Evolutionary conservation across 495 filamentous ascomycete genomes (phyloP), one percentile per base, ranked within the genome.

Genomic region (Rhizodiscina lignyota): DNA sequence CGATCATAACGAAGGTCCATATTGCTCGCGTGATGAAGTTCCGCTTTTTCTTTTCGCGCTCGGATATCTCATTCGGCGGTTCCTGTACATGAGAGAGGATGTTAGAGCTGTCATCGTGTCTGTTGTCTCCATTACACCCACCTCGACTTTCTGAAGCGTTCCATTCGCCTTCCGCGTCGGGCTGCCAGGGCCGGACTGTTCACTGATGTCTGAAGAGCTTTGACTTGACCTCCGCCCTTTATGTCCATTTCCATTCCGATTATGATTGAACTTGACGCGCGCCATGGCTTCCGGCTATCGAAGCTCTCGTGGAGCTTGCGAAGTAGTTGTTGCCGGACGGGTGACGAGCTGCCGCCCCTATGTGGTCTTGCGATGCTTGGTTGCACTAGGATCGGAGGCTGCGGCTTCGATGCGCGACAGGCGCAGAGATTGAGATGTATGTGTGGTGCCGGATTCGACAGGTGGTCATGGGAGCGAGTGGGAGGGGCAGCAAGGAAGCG

Each of bases 1-100:
- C 81, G 48, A 99, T 93, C 91, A 99, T 99, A 45, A 94, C 74
- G 32, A 99, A 76, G 17, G 80, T 94, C 91, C 91, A 99, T 70
- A 96, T 83, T 23, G 89, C 84, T 38, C 91, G 79, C 6, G 85
- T 94, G 47, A 94, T 83, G 68, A 99, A 94, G 49, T 85, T 92
- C 58, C 83, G 77, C 58, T 92, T 93, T 61, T 99, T 99, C 74
- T 94, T 96, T 52, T 94, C 84, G 56, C 87, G 93, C 17, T 94
- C 91, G 51, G 83, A 73, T 26, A 60, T 34, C 11, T 12, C 26
- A 39, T 13, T 43, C 39, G 21, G 30, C n/a, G 35, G 26, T 18
- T 8, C 10, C 35, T 37, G 18, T 29, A 30, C n/a, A 21, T 8
- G 18, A 8, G 15, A 30, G 20, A 22, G n/a, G n/a, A n/a, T n/a